Base-by-base conservation (phyloP, 192 early-diverging fungal genomes). In the Ambispora gerdemannii region DNA sequence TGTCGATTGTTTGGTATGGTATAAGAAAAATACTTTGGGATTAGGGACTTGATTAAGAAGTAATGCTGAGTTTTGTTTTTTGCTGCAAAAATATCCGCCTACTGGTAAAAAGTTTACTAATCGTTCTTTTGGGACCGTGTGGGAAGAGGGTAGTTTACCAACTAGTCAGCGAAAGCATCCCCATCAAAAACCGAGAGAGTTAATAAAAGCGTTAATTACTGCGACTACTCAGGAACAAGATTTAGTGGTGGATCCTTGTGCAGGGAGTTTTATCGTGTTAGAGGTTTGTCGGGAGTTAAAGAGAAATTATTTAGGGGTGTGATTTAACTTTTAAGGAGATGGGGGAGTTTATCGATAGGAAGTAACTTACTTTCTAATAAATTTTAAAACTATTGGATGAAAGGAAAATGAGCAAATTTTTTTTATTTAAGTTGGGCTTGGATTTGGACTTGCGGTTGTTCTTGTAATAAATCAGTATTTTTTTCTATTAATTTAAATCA, bases 1-100 rank as follows among this genome's bases (percentile, higher is more conserved):
- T n/a, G n/a, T n/a, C n/a, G n/a, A n/a, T n/a, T n/a, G n/a, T n/a
- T n/a, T n/a, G n/a, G n/a, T n/a, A n/a, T n/a, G n/a, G n/a, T n/a
- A n/a, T n/a, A n/a, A n/a, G n/a, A n/a, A n/a, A n/a, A 63, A 63
- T 34, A 63, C 32, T 36, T 35, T 63, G 31, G 60, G 33, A 19
- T 22, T 63, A 36, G 60, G 60, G 19, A 32, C 3, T 34, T 62
- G 60, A 33, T 62, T 62, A n/a, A 28, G 60, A 35, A 35, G 31
- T 7, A 63, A 63, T 63, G 60, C 60, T 4, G 60, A 63, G n/a
- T 63, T 63, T 24, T 63, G 60, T 63, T 63, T 63, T n/a, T n/a
- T 63, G 38, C 3, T 63, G 20, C 60, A 63, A n/a, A 63, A 63
- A 32, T 63, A 0, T 17, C 60, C 60, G 3, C 31, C 3, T 3